Base-by-base conservation (phyloP, 805 yeast species). In the Saturnispora mendoncae region DNA sequence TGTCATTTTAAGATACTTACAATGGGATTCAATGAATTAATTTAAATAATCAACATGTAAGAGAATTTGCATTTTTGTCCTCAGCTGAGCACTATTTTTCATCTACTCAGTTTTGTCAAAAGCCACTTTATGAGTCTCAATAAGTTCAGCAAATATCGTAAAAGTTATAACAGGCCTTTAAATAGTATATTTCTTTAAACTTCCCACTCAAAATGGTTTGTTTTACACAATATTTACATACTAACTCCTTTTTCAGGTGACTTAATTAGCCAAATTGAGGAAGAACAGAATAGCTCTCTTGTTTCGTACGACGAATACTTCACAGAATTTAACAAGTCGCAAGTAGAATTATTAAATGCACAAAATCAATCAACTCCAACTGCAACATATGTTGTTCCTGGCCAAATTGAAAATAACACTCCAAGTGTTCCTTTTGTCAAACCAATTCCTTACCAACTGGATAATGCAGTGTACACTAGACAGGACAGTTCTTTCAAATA, bases 51-150 rank as follows among this genome's bases (percentile, higher is more conserved):
- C 9, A 30, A 15, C 6, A 17, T 6, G 8, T 30, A 17, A 8
- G 14, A 8, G 14, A 5, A 12, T 30, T 6, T 14, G 12, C 21
- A 14, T 10, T 10, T 17, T 29, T 36, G 17, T 4, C 38, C 17
- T 13, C 14, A 9, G 36, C 39, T 36, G 39, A 36, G 39, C 39
- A 36, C 28, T 10, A 28, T 26, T 28, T 15, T 20, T 36, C 29
- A 19, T 20, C 18, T 20, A 12, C 17, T 14, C 14, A 13, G n/a
- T 6, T 8, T 24, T 13, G 20, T 18, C 13, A 9, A 6, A 20
- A 20, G 4, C 15, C n/a, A 6, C 8, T 13, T 19, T 2, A 32
- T 32, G 35, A 32, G 35, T 20, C n/a, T 21, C 4, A 32, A 32
- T 13, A 32, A 32, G 29, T 24, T 24, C 20, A 33, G 10, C 3